Base-by-base conservation (phyloP, 2,329 filamentous ascomycete species). In the Dactylellina cionopaga region DNA sequence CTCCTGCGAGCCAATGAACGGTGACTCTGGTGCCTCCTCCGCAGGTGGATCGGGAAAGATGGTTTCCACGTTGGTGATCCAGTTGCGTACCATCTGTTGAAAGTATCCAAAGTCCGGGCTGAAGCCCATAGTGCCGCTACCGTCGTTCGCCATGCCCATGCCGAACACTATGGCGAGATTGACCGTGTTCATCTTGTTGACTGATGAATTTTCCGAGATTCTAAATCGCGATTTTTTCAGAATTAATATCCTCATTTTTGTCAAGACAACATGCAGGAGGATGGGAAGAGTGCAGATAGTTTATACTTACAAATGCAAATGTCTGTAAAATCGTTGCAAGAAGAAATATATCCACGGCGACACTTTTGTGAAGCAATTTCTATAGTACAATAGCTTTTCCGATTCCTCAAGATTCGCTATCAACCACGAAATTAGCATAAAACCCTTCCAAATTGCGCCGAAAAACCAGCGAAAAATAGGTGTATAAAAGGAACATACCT, bases 401-500 rank as follows among this genome's bases (percentile, higher is more conserved):
- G 68, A 52, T 19, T 64, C 68, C 19, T 65, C 68, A 19, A 72
- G 44, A 31, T 72, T 54, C 29, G 59, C 68, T 72, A n/a, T 17
- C 35, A 51, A 76, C 13, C 62, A 75, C 74, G 15, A 75, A 64
- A 37, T 77, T 19, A 64, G 13, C 7, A 35, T 7, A 13, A 35
- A 35, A 13, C 6, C 31, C 31, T 44, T 6, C 39, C 6, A 17
- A 15, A 6, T 10, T 6, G 39, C 5, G n/a, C n/a, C n/a, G n/a
- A n/a, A 13, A 19, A 43, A 15, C 6, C 4, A 6, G 31, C 22
- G 10, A 22, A 3, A 33, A 44, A 3, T 33, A n/a, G 13, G 10
- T 3, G 17, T 47, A 11, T 31, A n/a, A 25, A 41, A 3, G 31
- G 11, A 89, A 81, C 80, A 88, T 85, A 75, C 88, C 85, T 79